phyloP scores from a whole-genome alignment of 2,329 filamentous ascomycete species.

The Exophiala calicioides region DNA sequence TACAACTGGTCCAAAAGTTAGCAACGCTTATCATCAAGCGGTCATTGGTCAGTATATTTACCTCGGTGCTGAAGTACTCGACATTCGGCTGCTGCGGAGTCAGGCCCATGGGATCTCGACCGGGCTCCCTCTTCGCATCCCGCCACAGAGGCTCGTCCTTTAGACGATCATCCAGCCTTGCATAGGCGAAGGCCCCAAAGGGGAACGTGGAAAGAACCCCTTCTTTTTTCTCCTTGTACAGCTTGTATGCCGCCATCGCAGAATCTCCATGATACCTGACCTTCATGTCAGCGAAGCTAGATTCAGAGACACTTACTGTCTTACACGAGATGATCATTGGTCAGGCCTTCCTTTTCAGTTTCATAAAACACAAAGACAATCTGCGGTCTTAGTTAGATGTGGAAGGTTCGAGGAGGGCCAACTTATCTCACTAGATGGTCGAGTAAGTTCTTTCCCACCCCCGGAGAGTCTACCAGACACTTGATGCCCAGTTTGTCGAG shows the following conservation, averaged over 20 bases:
- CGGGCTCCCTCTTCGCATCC: slow-evolving; percentile 46
- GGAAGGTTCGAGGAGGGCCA: slow-evolving; percentile 29
- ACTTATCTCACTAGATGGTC: slow-evolving; percentile 51
- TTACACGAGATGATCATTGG: slow-evolving; percentile 56
- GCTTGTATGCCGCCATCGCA: slow-evolving; percentile 51
- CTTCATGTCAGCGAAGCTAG: background rate
- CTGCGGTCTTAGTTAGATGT: slow-evolving; percentile 32
- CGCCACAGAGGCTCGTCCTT: slow-evolving; percentile 58
- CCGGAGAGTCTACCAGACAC: slow-evolving; percentile 48
- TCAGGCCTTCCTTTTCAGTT: slow-evolving; percentile 53
- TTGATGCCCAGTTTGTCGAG: slow-evolving; percentile 47
- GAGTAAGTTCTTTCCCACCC: slow-evolving; percentile 56
- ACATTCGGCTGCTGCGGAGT: slow-evolving; percentile 59
- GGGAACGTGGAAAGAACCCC: slow-evolving; percentile 63
- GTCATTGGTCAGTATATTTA: slow-evolving; percentile 42
- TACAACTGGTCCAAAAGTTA: slow-evolving; percentile 24
- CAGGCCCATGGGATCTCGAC: slow-evolving; percentile 65
- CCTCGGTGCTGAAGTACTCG: slow-evolving; percentile 65
- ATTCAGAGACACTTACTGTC: background rate
- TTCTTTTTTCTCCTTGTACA: slow-evolving; percentile 60
- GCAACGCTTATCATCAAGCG: background rate
- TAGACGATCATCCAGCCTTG: slow-evolving; percentile 62
- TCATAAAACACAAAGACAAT: slow-evolving; percentile 64
- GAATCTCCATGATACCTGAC: slow-evolving; percentile 54
- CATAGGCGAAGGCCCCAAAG: slow-evolving; percentile 63